Base-by-base conservation (phyloP, 805 yeast genomes). In the Saccharomyces cerevisiae region DNA sequence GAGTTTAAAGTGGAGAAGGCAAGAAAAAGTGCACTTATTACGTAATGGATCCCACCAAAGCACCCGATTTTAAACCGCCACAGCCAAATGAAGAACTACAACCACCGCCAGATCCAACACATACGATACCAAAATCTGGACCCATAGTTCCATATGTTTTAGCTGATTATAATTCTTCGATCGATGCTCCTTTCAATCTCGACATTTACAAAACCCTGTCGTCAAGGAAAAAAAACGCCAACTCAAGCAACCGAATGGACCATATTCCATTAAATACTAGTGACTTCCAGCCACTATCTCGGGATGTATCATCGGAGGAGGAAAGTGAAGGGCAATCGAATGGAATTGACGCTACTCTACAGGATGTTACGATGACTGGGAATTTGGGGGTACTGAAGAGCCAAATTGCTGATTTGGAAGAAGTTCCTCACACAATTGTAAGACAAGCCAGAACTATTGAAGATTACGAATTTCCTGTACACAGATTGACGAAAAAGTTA, bases 331-430 rank as follows among this genome's bases (percentile, higher is more conserved):
- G 6, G 8, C 26, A 17, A 24, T 27, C 21, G 46, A 28, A 17
- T 14, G 55, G 52, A 26, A 50, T 48, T 4, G 22, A 50, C 6
- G 32, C 46, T n/a, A 32, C 24, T 5, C 26, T 32, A 29, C 46
- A 47, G 22, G 41, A 43, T 5, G 50, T 36, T 22, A 22, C 28
- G 9, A 52, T 46, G n/a, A 26, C 41, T 26, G n/a, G n/a, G 13
- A 41, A 31, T 17, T 55, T 71, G 6, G 69, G 72, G n/a, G 70
- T 74, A 14, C 71, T 71, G 47, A 69, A 71, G 43, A 67, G 68
- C 53, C 95, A 88, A 64, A 85, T 89, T 51, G 98, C 97, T 0
- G 97, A 91, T 65, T 76, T 94, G 56, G 99, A 94, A 69, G 99
- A 94, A 70, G 97, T 94, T 13, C 99, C 99, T 0, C 91, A 87